A percentile compares a stretch with the other conserved stretches of the same genome.
These are phyloP conservation scores for Rhizopogon vesiculosus DNA, from an alignment of 768 basidiomycete species.

Conservation along the genomic window DNA sequence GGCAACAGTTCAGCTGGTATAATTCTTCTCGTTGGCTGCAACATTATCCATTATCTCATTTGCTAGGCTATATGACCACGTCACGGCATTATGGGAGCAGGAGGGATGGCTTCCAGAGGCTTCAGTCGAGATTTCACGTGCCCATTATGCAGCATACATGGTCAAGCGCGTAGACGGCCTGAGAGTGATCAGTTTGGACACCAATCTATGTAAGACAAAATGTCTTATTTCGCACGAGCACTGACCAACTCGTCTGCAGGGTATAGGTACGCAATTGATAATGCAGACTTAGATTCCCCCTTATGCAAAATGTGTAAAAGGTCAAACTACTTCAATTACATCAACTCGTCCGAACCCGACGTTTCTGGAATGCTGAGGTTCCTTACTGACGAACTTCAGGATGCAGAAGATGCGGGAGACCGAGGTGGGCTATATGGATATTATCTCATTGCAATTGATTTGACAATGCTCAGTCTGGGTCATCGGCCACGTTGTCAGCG, in stretches of 20 bases:
- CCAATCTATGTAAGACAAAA: constrained; percentile 59
- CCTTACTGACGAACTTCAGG: constrained; percentile 73
- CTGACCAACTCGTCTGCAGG: constrained; percentile 14
- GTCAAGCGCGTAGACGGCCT: constrained; percentile 63
- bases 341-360: constrained; percentile 68
- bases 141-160: constrained; percentile 73
- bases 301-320: constrained; percentile 24
- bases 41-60: neutral
- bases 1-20: constrained; percentile 46
- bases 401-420: constrained; percentile 72
- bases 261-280: constrained; percentile 21
- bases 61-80: constrained; percentile 71
- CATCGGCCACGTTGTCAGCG: constrained; percentile 52
- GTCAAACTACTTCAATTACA: constrained; percentile 72
- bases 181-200: constrained; percentile 70
- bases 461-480: constrained; percentile 38
- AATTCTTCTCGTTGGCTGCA: neutral
- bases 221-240: neutral
- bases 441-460: neutral
- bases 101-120: constrained; percentile 63
- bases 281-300: neutral
- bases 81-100: constrained; percentile 66
- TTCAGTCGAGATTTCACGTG: constrained; percentile 50
- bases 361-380: constrained; percentile 74
- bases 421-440: constrained; percentile 40